Percentiles rank a stretch among this genome's conserved stretches.
Conservation (phyloP, 2,329 filamentous ascomycete species). For the Colletotrichum euphorbiae region DNA sequence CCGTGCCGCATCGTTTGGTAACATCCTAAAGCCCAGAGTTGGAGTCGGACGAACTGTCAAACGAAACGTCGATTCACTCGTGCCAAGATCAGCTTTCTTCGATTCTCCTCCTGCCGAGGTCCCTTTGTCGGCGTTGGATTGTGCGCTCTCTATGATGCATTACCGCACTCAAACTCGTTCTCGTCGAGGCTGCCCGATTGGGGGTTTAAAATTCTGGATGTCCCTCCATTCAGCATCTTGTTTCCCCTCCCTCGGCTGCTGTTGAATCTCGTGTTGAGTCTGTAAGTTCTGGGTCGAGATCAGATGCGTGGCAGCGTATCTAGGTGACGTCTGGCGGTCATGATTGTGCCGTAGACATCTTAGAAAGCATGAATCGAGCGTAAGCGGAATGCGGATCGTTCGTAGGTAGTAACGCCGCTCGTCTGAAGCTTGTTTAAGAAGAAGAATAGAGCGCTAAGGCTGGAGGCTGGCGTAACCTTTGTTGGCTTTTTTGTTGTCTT, state of each 20-base stretch:
- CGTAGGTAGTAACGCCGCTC: neutral
- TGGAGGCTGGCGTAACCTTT: neutral
- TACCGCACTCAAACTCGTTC: constrained; percentile 38
- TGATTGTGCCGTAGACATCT: constrained; percentile 7
- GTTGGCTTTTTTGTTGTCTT: neutral
- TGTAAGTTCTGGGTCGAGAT: constrained; percentile 12
- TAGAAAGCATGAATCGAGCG: constrained; percentile 15
- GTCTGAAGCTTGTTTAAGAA: constrained; percentile 34
- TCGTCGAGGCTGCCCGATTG: constrained; percentile 24
- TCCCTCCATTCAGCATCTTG: neutral
- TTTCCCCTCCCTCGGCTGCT: constrained; percentile 27
- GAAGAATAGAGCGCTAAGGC: constrained; percentile 1
- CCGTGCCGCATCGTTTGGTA: constrained; percentile 1
- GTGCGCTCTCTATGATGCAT: constrained; percentile 1
- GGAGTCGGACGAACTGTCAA: constrained; percentile 36
- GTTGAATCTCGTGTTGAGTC: neutral
- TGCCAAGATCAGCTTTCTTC: constrained; percentile 13
- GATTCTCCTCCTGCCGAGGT: constrained; percentile 22
- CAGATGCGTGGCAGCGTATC: neutral
- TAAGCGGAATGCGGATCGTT: constrained; percentile 28
- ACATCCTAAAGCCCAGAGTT: neutral
- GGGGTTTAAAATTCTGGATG: neutral
- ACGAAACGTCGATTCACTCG: constrained; percentile 11
- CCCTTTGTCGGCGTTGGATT: neutral
- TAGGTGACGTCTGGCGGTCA: neutral